Conservation (phyloP, 371 early-diverging fungal species). For the Gilbertella persicaria region DNA sequence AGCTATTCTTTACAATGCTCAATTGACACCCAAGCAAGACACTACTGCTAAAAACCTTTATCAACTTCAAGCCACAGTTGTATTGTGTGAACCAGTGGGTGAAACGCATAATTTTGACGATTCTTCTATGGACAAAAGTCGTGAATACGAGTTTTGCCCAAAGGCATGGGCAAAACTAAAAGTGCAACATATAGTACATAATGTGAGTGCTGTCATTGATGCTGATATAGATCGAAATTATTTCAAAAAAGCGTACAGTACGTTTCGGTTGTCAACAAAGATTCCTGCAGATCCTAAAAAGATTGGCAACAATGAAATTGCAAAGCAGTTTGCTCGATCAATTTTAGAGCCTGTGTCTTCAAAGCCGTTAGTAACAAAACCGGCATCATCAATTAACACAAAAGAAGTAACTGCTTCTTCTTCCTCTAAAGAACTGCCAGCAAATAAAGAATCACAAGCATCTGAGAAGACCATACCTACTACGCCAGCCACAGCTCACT, state of each 20-base stretch:
- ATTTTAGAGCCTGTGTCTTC: slow-evolving; percentile 20
- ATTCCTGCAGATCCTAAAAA: slow-evolving; percentile 30
- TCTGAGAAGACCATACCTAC: no score
- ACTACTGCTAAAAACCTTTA: slow-evolving; percentile 1
- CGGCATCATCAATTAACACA: background rate
- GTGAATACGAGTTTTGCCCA: slow-evolving; percentile 32
- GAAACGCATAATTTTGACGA: slow-evolving; percentile 34
- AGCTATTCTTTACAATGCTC: slow-evolving; percentile 31
- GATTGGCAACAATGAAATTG: slow-evolving; percentile 24
- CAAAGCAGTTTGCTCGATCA: slow-evolving; percentile 21
- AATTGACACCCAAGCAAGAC: slow-evolving; percentile 6
- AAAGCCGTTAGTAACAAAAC: background rate
- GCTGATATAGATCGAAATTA: slow-evolving; percentile 35
- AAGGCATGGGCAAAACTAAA: slow-evolving; percentile 46
- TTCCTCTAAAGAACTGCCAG: no score
- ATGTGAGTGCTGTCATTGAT: slow-evolving; percentile 28
- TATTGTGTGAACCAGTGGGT: slow-evolving; percentile 35
- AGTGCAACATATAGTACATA: slow-evolving; percentile 24
- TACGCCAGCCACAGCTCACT: no score
- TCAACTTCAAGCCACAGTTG: slow-evolving; percentile 31
- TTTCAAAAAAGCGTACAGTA: slow-evolving; percentile 38
- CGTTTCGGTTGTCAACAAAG: slow-evolving; percentile 28
- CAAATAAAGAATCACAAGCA: no score
- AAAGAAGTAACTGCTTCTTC: no score
- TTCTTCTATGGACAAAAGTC: slow-evolving; percentile 17